Evolutionary conservation across 2,329 filamentous ascomycete genomes (phyloP).

Genomic region (Coniosporium tulheliwenetii): DNA sequence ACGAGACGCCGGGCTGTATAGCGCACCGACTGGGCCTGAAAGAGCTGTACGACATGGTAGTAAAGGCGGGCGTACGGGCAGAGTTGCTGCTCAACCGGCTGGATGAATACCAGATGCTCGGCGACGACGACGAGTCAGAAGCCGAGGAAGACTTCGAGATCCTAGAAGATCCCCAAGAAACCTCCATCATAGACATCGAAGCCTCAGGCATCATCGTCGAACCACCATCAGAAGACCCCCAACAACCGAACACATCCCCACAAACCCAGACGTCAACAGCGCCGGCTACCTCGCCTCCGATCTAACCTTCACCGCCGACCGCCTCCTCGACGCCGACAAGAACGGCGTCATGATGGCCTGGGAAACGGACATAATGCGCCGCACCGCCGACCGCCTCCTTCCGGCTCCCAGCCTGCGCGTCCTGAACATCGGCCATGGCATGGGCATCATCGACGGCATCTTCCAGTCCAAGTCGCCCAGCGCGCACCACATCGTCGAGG

Average conservation of each 20-base stretch:
- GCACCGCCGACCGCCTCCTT: conserved; percentile 26
- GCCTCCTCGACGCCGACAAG: conserved; percentile 29
- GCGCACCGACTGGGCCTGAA: conserved; percentile 53
- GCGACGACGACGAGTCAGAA: conserved; percentile 36
- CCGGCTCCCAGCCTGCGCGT: conserved; percentile 24
- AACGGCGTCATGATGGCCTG: conserved; percentile 40
- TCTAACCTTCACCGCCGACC: conserved; percentile 30
- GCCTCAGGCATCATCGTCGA: conserved; percentile 3
- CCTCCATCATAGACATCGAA: background rate
- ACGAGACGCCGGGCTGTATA: conserved; percentile 85
- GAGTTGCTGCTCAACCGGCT: conserved; percentile 74
- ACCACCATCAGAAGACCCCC: conserved; percentile 8
- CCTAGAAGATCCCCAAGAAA: conserved; percentile 8
- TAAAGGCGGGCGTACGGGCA: conserved; percentile 79
- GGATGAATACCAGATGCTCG: conserved; percentile 64
- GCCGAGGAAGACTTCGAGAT: conserved; percentile 29
- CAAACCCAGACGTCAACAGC: conserved; percentile 24
- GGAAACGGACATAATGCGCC: conserved; percentile 33
- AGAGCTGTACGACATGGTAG: conserved; percentile 64
- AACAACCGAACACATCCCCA: conserved; percentile 4
- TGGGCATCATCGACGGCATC: conserved; percentile 34
- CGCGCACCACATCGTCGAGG: conserved; percentile 34
- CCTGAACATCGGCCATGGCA: conserved; percentile 34
- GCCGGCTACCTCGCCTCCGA: conserved; percentile 31
- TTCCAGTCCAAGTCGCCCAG: conserved; percentile 27